Evolutionary conservation across 78 protist species (phyloP).

Genomic region (Dictyostelium purpureum): DNA sequence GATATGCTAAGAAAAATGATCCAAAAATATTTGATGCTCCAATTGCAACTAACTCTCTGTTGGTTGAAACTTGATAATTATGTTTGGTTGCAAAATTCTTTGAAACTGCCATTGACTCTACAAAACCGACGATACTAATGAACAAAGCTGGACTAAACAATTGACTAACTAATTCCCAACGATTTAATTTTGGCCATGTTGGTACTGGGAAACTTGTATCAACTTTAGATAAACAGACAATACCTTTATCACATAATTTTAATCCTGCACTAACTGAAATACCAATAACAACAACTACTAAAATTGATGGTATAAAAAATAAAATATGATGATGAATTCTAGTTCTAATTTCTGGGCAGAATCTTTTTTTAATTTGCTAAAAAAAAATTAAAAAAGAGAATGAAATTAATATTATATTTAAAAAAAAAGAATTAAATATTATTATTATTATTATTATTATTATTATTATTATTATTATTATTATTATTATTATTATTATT

Average conservation of each 20-base stretch:
- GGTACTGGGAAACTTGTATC: conserved; percentile 66
- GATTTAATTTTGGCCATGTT: conserved; percentile 11
- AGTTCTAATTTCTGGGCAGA: conserved; percentile 40
- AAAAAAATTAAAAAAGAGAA: background rate
- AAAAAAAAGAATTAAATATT: too few relatives aligned
- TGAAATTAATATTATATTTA: background rate
- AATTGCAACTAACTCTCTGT: conserved; percentile 78
- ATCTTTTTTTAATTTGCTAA: conserved; percentile 24
- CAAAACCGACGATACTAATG: conserved; percentile 53
- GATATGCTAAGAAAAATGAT: conserved; percentile 51
- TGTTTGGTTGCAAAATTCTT: conserved; percentile 57
- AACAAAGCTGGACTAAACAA: conserved; percentile 46
- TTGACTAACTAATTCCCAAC: conserved; percentile 29
- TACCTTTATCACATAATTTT: background rate
- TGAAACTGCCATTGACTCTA: conserved; percentile 51
- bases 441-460: background rate
- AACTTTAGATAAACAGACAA: conserved; percentile 3
- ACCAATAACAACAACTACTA: conserved; percentile 71
- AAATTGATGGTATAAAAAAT: conserved; percentile 54
- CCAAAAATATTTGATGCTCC: conserved; percentile 69
- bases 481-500: too few relatives aligned
- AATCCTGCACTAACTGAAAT: conserved; percentile 23
- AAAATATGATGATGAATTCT: conserved; percentile 32
- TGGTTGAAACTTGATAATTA: conserved; percentile 70
- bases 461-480: too few relatives aligned